Base-by-base conservation (phyloP, 1,284 basidiomycete genomes). In the Heterobasidion irregulare region DNA sequence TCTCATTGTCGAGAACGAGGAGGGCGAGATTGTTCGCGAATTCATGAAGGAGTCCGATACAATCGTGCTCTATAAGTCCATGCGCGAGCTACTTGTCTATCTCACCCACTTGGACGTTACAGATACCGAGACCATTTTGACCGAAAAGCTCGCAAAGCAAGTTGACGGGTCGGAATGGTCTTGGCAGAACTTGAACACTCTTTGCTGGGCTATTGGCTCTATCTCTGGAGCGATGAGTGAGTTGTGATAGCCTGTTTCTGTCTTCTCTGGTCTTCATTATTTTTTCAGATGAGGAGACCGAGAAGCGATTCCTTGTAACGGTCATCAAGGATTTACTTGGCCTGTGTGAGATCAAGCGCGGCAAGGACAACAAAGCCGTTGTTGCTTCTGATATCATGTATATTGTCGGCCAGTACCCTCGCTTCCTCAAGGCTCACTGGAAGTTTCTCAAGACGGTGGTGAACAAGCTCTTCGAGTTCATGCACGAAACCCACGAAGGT, bases 321-420 rank as follows among this genome's bases (percentile, higher is more conserved):
- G 97, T 99, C 64, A 99, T 99, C 78, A 99, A 99, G 74, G 97
- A 99, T 65, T 76, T 99, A 15, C 80, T 99, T 9, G 96, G 97
- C 2, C 73, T 99, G 34, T 95, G 92, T 67, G 97, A 99, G 75
- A 95, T 98, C 75, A 99, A 99, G 75, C 89, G 96, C 53, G 97
- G 97, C 52, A 99, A 99, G 73, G 97, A 99, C 75, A 99, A 99
- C 82, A 99, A 99, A 72, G 97, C 97, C 1, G 95, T 99, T 58
- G 97, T 99, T 59, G 97, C 97, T 2, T 98, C 96, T 45, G 94
- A 99, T 69, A 99, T 99, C 75, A 99, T 99, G 97, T 99, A 99
- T 73, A 99, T 99, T 66, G 97, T 99, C 63, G 97, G 97, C 53
- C 97, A 99, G 73, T 99, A 99, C 68, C 97, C 97, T 52, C 86